Evolutionary conservation across 176 grass and related monocot genomes (phyloP).

Genomic region (Carex pumila): DNA sequence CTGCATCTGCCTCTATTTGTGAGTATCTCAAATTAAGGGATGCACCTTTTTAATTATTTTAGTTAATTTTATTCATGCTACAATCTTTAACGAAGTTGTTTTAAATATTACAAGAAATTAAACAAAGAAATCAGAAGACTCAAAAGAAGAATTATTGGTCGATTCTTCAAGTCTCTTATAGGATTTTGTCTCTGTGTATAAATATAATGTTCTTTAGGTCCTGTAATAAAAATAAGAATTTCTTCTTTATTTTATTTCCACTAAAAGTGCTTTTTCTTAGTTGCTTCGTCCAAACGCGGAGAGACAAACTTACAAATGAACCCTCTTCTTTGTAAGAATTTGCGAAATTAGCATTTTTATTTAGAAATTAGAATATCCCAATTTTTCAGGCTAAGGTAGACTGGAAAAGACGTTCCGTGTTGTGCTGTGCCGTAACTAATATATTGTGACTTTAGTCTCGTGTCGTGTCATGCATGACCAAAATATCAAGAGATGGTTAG

Average conservation of each 20-base stretch:
- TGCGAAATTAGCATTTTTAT: not conserved
- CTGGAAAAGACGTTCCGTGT: too few species aligned
- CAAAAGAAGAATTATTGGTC: too few species aligned
- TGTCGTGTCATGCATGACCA: too few species aligned
- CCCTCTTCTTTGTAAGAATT: not conserved
- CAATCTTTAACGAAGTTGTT: not conserved
- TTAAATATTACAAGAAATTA: not conserved
- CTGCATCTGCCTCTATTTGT: too few species aligned
- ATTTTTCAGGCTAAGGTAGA: not conserved
- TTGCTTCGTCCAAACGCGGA: conserved; percentile 17
- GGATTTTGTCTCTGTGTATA: not conserved
- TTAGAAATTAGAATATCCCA: not conserved
- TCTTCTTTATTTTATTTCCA: conserved; percentile 6
- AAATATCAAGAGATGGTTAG: too few species aligned
- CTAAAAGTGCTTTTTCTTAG: not conserved
- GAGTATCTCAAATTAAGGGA: too few species aligned
- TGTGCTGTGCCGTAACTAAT: too few species aligned
- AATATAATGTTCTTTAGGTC: not conserved
- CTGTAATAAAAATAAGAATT: not conserved
- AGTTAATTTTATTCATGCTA: not conserved
- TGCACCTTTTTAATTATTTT: too few species aligned
- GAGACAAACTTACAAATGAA: not conserved
- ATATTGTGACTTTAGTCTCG: too few species aligned
- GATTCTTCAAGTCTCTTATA: not conserved
- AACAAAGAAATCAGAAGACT: too few species aligned